Base-by-base conservation (phyloP, 2,329 filamentous ascomycete genomes). In the Fusarium sp. region DNA sequence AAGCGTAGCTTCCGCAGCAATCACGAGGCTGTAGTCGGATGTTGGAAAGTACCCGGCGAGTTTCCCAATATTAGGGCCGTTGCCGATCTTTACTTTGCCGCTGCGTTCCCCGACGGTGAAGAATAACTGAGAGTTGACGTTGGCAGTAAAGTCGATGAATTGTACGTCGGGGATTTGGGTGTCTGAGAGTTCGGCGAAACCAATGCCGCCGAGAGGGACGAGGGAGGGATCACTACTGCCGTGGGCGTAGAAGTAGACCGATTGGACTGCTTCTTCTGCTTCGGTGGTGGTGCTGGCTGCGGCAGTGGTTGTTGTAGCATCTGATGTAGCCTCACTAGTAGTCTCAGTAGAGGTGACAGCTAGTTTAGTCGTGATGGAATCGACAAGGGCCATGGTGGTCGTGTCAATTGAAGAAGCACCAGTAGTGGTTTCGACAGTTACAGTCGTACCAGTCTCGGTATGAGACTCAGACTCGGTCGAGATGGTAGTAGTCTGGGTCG, bases 1-100 rank as follows among this genome's bases (percentile, higher is more conserved):
- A 5, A 3, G 1, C 9, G 20, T 3, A 4, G 46, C 4, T 0
- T 33, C n/a, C 0, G 5, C 0, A 4, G 17, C 17, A 7, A 50
- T 8, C 5, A 17, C 7, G 3, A 36, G 4, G n/a, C 47, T 50
- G 17, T 14, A 50, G n/a, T 25, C 47, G 12, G 6, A 4, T 4
- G n/a, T 1, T 13, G n/a, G 0, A 7, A 5, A 14, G 31, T 50
- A 50, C 11, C 31, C 10, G 0, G 18, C 15, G 4, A 33, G 3
- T 3, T 50, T 10, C 6, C 22, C 47, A 3, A 4, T 15, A 17
- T 35, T 2, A 14, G n/a, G 4, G 31, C 47, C 33, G 5, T 36
- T 52, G 33, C 31, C 31, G 5, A 50, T 11, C 7, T 25, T 18
- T 17, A 50, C 15, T 4, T 20, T 11, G 7, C 47, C 47, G 7